These are phyloP conservation scores for Parsonsia alboflavescens DNA, from an alignment of 257 asterid species.

Conservation along the genomic window DNA sequence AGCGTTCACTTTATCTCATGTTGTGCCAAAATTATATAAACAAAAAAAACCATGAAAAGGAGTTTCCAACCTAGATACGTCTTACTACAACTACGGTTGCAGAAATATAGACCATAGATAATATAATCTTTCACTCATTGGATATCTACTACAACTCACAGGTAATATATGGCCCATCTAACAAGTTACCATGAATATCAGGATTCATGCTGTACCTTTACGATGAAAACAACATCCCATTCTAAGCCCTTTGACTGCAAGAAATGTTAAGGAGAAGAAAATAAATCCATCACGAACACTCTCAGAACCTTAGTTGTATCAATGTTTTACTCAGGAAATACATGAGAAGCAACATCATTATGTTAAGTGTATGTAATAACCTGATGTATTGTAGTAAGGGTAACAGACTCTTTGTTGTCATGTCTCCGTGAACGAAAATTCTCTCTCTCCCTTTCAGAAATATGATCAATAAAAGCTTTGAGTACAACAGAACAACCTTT, in stretches of 20 bases:
- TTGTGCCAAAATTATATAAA: neutral
- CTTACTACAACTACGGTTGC: neutral
- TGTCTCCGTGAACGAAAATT: conserved; percentile 75
- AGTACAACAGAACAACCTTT: conserved; percentile 60
- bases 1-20: neutral
- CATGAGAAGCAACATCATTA: conserved; percentile 6
- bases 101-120: neutral
- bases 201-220: conserved; percentile 56
- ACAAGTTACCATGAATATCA: conserved; percentile 1
- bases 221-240: conserved; percentile 97
- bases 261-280: conserved; percentile 8
- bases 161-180: neutral
- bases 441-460: conserved; percentile 77
- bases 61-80: neutral
- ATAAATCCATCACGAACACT: conserved; percentile 2
- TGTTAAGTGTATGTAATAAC: conserved; percentile 34
- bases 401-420: conserved; percentile 78
- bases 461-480: conserved; percentile 70
- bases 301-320: neutral
- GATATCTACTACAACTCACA: neutral
- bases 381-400: conserved; percentile 98
- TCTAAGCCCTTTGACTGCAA: conserved; percentile 95
- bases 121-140: neutral
- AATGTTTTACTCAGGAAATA: conserved; percentile 6
- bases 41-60: neutral